These are phyloP conservation scores for Mucor piriformis DNA, from an alignment of 371 early-diverging fungal species.

Conservation along the genomic window DNA sequence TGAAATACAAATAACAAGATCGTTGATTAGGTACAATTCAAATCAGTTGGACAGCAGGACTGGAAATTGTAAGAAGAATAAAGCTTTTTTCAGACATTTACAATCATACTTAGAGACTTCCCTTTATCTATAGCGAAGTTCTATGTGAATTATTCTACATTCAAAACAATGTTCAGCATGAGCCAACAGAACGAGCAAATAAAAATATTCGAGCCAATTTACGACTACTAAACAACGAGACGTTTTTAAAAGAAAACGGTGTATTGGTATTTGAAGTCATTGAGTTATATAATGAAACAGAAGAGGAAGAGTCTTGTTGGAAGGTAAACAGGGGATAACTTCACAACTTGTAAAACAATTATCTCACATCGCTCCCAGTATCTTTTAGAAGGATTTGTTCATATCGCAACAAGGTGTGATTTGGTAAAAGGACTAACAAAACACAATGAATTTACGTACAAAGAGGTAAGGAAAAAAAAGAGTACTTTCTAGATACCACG, in stretches of 20 bases:
- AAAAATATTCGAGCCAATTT: conserved; percentile 21
- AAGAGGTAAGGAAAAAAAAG: conserved; percentile 13
- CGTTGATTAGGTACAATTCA: conserved; percentile 24
- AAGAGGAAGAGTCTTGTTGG: conserved; percentile 10
- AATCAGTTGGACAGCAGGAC: conserved; percentile 13
- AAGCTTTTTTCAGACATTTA: not conserved
- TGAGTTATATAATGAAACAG: conserved; percentile 36
- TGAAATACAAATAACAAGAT: too few species aligned
- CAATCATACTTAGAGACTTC: not conserved
- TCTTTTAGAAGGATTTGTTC: conserved; percentile 38
- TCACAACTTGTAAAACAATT: not conserved
- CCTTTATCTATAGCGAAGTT: conserved; percentile 4
- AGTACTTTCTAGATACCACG: not conserved
- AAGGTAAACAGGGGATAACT: not conserved
- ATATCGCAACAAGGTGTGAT: conserved; percentile 37
- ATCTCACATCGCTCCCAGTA: conserved; percentile 9
- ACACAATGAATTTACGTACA: conserved; percentile 18
- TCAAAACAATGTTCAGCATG: conserved; percentile 3
- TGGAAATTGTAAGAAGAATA: conserved; percentile 26
- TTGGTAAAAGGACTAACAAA: conserved; percentile 24
- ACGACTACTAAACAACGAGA: conserved; percentile 22
- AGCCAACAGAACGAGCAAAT: conserved; percentile 25
- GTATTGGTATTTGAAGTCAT: conserved; percentile 21
- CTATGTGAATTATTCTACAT: conserved; percentile 19
- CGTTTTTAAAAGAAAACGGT: conserved; percentile 29